These are phyloP conservation scores for Colletotrichum lentis DNA, from an alignment of 2,329 filamentous ascomycete genomes.

Conservation along the genomic window DNA sequence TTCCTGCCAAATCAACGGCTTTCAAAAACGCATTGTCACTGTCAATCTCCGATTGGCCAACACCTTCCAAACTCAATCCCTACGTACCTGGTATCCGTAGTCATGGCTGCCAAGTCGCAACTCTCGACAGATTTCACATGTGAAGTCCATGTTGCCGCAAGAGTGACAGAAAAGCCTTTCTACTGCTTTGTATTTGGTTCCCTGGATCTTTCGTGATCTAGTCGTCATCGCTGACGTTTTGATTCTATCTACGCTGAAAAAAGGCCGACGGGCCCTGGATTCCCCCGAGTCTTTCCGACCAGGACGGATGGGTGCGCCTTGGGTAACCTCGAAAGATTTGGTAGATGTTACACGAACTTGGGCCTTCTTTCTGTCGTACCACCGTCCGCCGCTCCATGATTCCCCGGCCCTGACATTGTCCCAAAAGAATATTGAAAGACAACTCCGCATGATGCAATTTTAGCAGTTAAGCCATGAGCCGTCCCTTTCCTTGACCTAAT, in stretches of 20 bases:
- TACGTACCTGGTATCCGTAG: too few species aligned
- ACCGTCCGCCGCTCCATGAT: not conserved
- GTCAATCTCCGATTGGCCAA: conserved; percentile 12
- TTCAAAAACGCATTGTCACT: conserved; percentile 15
- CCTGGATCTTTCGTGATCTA: conserved; percentile 30
- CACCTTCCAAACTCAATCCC: not conserved
- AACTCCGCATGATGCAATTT: conserved; percentile 37
- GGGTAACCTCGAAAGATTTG: conserved; percentile 4
- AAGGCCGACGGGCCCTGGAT: not conserved
- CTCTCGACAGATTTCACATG: not conserved
- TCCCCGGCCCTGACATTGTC: not conserved
- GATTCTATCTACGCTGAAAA: conserved; percentile 27
- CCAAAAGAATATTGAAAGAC: conserved; percentile 6
- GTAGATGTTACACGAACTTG: conserved; percentile 17
- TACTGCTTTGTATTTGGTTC: conserved; percentile 13
- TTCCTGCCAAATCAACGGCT: not conserved
- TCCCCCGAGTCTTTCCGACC: too few species aligned
- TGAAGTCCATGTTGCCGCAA: not conserved
- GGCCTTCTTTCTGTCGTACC: not conserved
- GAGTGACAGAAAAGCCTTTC: not conserved
- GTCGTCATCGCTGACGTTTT: conserved; percentile 33
- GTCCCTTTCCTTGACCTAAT: conserved; percentile 17
- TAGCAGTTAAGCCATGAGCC: conserved; percentile 24
- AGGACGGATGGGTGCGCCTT: too few species aligned
- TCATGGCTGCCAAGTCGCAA: not conserved